Percentiles rank a stretch among this genome's conserved stretches.
Evolutionary conservation across 2,329 filamentous ascomycete genomes (phyloP).

Genomic region (Dendryphion nanum): DNA sequence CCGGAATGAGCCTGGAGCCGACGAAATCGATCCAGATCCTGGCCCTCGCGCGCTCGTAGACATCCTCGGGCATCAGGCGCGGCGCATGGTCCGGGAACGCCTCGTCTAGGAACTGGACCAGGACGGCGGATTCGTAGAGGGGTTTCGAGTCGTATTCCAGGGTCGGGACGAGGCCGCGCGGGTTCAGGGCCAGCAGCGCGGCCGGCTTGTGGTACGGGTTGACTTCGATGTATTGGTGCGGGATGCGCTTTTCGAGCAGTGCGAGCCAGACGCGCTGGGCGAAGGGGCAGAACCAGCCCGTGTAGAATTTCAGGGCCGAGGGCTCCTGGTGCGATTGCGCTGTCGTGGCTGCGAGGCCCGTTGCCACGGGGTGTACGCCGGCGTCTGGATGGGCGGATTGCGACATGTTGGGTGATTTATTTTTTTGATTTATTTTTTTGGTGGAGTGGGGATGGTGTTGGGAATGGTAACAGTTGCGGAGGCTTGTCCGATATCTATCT

Average conservation of each 20-base stretch:
- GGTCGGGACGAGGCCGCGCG: conserved; percentile 72
- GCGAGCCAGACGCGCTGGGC: conserved; percentile 72
- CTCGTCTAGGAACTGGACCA: conserved; percentile 76
- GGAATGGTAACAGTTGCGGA: too few relatives aligned
- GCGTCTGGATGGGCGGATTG: conserved; percentile 33
- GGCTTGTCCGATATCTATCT: too few relatives aligned
- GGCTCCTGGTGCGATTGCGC: conserved; percentile 30
- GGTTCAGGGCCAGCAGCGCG: conserved; percentile 69
- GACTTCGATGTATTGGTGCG: conserved; percentile 67
- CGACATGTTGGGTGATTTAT: conserved; percentile 22
- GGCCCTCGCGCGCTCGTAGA: conserved; percentile 64
- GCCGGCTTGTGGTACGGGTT: conserved; percentile 74
- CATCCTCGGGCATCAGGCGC: conserved; percentile 57
- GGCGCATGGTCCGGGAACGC: conserved; percentile 56
- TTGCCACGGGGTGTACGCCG: conserved; percentile 35
- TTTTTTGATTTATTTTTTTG: too few relatives aligned
- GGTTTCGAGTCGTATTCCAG: conserved; percentile 57
- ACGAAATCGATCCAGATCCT: conserved; percentile 76
- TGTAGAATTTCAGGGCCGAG: conserved; percentile 61
- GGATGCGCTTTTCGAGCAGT: conserved; percentile 69
- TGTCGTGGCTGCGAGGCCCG: conserved; percentile 27
- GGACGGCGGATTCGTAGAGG: conserved; percentile 69
- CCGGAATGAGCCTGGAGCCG: conserved; percentile 64
- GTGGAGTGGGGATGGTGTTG: not conserved
- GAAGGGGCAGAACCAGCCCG: conserved; percentile 70